Conservation (phyloP, 2,329 filamentous ascomycete species). For the Calonectria ilicicola region DNA sequence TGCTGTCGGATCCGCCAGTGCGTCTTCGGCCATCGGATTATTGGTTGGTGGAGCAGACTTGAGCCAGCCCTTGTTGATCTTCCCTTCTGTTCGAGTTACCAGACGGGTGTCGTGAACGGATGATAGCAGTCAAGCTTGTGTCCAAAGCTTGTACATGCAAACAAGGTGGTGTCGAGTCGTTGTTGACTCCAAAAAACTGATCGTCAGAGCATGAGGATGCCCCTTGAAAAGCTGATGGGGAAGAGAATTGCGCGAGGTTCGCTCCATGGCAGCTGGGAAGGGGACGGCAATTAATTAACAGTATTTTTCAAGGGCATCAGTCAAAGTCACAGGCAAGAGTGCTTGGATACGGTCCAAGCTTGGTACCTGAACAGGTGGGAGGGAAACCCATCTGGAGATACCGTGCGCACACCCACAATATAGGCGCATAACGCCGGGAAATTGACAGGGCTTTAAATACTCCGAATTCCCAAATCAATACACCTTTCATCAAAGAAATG, state of each 20-base stretch:
- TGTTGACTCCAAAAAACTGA: neutral
- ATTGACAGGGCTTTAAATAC: neutral
- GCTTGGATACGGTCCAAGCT: slow-evolving; percentile 1
- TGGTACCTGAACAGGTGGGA: neutral
- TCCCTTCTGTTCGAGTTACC: neutral
- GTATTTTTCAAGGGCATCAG: neutral
- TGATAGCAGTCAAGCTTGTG: neutral
- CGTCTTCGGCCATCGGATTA: neutral
- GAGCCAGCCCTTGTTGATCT: neutral
- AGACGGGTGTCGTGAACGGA: neutral
- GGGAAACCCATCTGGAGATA: neutral
- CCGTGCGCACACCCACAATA: slow-evolving; percentile 4
- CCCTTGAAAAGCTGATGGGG: neutral
- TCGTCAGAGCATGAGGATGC: neutral
- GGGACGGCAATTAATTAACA: neutral
- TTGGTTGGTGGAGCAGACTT: neutral
- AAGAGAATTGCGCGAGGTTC: neutral
- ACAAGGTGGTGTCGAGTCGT: neutral
- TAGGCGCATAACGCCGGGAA: neutral
- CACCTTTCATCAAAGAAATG: neutral
- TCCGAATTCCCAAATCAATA: neutral
- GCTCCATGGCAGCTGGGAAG: neutral
- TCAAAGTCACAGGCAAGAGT: neutral
- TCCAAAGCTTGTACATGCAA: neutral
- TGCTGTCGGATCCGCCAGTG: neutral